A percentile compares a stretch with the other conserved stretches of the same genome.
Conservation (phyloP, 2,329 filamentous ascomycete genomes). For the Alternaria gansuensis region DNA sequence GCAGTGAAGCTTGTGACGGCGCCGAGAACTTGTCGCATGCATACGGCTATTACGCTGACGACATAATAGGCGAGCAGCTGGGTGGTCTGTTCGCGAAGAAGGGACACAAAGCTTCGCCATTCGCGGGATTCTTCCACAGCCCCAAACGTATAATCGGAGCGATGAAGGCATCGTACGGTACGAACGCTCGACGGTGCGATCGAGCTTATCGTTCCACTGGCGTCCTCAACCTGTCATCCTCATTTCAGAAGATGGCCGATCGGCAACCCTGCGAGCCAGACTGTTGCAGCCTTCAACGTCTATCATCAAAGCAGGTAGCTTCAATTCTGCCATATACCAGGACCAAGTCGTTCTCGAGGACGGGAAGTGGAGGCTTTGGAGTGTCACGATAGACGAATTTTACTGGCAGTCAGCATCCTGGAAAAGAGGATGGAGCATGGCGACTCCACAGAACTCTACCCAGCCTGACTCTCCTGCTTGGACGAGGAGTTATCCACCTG, state of each 20-base stretch:
- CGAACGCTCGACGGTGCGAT: slow-evolving; percentile 31
- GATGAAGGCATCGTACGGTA: slow-evolving; percentile 34
- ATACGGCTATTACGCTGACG: slow-evolving; percentile 37
- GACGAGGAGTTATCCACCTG: slow-evolving; percentile 37
- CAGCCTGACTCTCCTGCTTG: slow-evolving; percentile 26
- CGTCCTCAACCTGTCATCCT: slow-evolving; percentile 38
- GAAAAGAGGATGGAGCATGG: slow-evolving; percentile 37
- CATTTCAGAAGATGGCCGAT: slow-evolving; percentile 39
- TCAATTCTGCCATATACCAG: slow-evolving; percentile 41
- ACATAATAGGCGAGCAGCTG: slow-evolving; percentile 32
- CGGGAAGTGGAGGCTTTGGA: slow-evolving; percentile 39
- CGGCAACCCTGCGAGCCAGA: slow-evolving; percentile 26
- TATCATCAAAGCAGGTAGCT: slow-evolving; percentile 28
- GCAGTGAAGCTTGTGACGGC: slow-evolving; percentile 36
- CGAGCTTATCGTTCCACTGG: slow-evolving; percentile 40
- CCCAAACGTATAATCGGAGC: slow-evolving; percentile 33
- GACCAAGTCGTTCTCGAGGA: slow-evolving; percentile 40
- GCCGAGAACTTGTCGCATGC: slow-evolving; percentile 36
- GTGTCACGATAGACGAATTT: slow-evolving; percentile 41
- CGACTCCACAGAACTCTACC: slow-evolving; percentile 25
- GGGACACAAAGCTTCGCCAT: slow-evolving; percentile 38
- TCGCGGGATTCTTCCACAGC: slow-evolving; percentile 36
- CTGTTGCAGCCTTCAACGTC: slow-evolving; percentile 39
- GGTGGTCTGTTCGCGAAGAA: slow-evolving; percentile 33
- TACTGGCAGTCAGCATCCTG: slow-evolving; percentile 40